Evolutionary conservation across 1,139 yeast genomes (phyloP), one percentile per base, ranked within the genome.

Genomic region (Pichia norvegensis): DNA sequence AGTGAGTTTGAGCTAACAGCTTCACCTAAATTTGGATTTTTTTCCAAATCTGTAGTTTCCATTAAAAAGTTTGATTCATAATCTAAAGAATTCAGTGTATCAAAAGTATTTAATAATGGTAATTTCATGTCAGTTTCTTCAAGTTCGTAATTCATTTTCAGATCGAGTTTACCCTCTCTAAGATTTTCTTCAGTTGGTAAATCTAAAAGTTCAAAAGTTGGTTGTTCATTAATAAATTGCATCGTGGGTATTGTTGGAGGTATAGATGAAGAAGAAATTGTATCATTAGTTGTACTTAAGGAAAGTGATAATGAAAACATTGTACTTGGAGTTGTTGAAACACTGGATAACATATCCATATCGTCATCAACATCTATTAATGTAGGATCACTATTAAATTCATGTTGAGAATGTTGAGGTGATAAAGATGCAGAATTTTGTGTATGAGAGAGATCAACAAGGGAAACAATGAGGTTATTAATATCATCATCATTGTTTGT

Each of bases 381-480:
- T 11, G 33, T 36, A 25, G 46, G 38, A 29, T 39, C 49, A 36
- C 35, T 39, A 19, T 17, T 20, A 22, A 29, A 21, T 16, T 43
- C 40, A 29, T 17, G 31, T 19, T 19, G 22, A 11, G 37, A 35
- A 5, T 19, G 23, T 16, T 19, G n/a, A 19, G 23, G 40, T 29
- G 41, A 8, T 17, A 11, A 10, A 33, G 39, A 27, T 16, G 8
- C 17, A 7, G 21, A 9, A 5, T 40, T 52, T 38, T 55, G 58
- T 14, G 62, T 53, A 43, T 59, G 65, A 36, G 51, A 59, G 33
- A 62, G 52, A 48, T 62, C 66, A 14, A 60, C 53, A 36, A 62
- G 48, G n/a, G 64, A 59, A 14, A 59, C 54, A 40, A 61, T 60
- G 23, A 60, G 53, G 45, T 62, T 65, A 45, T 62, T 61, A 20